Conservation (phyloP, 176 grass and related monocot species). For the Canna indica region DNA sequence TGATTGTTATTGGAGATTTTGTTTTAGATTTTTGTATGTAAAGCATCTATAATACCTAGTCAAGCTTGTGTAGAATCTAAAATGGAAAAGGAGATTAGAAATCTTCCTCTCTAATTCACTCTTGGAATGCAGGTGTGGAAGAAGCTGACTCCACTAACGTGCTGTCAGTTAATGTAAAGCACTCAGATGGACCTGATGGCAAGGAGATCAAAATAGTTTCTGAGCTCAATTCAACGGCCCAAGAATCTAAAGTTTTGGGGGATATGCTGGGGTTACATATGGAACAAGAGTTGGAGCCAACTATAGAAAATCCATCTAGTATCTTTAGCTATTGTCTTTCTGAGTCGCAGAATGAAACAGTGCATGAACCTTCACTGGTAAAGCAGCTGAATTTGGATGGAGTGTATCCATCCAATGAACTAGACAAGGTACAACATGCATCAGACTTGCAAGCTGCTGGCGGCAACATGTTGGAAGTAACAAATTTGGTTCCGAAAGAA, state of each 20-base stretch:
- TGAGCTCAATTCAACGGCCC: background rate
- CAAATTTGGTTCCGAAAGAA: background rate
- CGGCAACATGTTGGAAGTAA: background rate
- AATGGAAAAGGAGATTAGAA: background rate
- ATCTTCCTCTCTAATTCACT: background rate
- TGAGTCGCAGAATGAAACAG: background rate
- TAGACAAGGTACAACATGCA: background rate
- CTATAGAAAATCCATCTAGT: background rate
- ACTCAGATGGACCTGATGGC: background rate
- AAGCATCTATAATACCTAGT: background rate
- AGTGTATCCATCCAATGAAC: background rate
- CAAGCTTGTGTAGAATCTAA: background rate
- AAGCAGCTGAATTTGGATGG: background rate
- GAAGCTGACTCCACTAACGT: background rate
- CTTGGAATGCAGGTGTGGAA: background rate
- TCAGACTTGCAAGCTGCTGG: background rate
- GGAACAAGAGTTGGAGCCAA: background rate
- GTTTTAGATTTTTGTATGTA: background rate
- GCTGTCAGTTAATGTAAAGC: background rate
- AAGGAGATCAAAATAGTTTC: background rate
- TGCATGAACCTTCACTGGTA: background rate
- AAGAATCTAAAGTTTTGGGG: background rate
- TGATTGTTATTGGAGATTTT: background rate
- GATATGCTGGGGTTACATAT: background rate
- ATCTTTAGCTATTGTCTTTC: background rate